Base-by-base conservation (phyloP, 495 filamentous ascomycete genomes). In the Emericellopsis terricola region DNA sequence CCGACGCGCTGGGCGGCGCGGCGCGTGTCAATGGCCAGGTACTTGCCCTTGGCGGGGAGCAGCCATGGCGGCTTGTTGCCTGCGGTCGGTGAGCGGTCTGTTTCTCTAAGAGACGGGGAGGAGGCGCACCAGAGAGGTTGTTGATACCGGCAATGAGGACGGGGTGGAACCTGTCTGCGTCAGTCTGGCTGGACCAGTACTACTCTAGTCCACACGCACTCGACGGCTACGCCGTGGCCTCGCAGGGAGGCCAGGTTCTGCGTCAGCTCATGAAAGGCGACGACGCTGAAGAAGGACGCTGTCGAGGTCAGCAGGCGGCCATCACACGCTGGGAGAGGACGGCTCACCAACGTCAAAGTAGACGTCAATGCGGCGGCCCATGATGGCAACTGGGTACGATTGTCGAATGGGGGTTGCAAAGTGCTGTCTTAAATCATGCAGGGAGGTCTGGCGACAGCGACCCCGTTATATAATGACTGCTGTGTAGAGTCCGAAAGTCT, bases 21-120 rank as follows among this genome's bases (percentile, higher is more conserved):
- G 4, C 43, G 41, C 3, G 44, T 44, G 47, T 82, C 79, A 44
- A 59, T 67, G 21, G 41, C 31, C 20, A 54, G 52, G 46, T 81
- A 71, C 8, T 36, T 42, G 11, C 65, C 72, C 58, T 85, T 83
- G 29, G 70, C 70, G 4, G 73, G 70, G 18, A 78, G 51, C 1
- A 59, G 66, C 74, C 75, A 81, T 4, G 80, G 80, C 0, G 80
- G 80, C 38, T 71, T 71, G 55, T 86, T 84, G 26, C 76, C 75
- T 69, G 20, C 24, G 9, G 10, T 8, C 15, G 14, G 29, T 33
- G 19, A 15, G 15, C 16, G 19, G 24, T 28, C 16, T n/a, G 15
- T 18, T 13, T 15, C 13, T 29, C 28, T 29, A 15, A 11, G 17
- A 11, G 15, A 8, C 13, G 8, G n/a, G 4, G 13, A 10, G 13